phyloP scores from a whole-genome alignment of 306 rosid species.

The Hippophae gyantsensis region DNA sequence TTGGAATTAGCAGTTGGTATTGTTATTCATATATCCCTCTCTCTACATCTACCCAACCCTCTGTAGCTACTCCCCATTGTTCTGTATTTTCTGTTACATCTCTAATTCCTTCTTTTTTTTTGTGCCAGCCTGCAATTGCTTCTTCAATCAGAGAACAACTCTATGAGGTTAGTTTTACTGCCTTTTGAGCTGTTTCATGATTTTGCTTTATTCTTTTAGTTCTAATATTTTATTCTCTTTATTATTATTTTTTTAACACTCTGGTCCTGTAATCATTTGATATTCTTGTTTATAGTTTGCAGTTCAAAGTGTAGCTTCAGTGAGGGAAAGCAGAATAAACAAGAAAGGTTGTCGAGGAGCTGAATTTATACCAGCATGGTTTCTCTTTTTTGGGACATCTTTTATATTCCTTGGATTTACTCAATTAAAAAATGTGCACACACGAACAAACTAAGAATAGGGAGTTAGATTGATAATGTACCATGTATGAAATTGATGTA shows the following conservation, averaged over 20 bases:
- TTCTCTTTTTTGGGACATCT: not conserved
- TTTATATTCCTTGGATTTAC: not conserved
- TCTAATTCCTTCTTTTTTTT: not conserved
- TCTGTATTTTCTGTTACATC: too few relatives aligned
- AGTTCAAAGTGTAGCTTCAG: slow-evolving; percentile 75
- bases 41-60: too few relatives aligned
- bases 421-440: not conserved
- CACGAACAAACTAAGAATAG: not conserved
- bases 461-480: not conserved
- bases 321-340: slow-evolving; percentile 84
- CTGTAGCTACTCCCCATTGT: too few relatives aligned
- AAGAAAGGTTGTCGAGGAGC: slow-evolving; percentile 79
- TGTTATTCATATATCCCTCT: too few relatives aligned
- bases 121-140: slow-evolving; percentile 85
- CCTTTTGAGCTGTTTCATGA: not conserved
- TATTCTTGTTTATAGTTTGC: slow-evolving; percentile 19
- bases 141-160: slow-evolving; percentile 82
- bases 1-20: too few relatives aligned
- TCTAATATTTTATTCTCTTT: not conserved
- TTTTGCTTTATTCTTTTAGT: not conserved
- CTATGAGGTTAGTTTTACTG: slow-evolving; percentile 48
- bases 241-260: not conserved
- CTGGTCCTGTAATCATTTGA: not conserved
- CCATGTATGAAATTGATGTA: too few relatives aligned
- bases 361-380: slow-evolving; percentile 71